phyloP scores from a whole-genome alignment of 768 basidiomycete species.

The Peribolospora kevripleyi region DNA sequence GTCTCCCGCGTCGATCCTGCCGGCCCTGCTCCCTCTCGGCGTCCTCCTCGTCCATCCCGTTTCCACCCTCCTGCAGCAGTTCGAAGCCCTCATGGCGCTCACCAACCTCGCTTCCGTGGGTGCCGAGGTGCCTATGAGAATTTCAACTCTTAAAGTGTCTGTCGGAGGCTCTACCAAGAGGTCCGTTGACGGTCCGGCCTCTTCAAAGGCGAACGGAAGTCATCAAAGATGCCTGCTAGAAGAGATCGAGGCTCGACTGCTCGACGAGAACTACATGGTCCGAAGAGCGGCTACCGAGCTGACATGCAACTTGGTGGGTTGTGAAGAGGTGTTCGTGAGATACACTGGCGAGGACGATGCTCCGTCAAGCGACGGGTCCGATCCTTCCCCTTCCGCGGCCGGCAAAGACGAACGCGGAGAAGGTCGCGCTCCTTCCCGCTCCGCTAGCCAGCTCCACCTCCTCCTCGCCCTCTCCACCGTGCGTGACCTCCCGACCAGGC shows the following conservation, averaged over 20 bases:
- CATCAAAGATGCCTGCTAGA: constrained; percentile 23
- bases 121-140: constrained; percentile 36
- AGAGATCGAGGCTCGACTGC: constrained; percentile 15
- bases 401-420: constrained; percentile 19
- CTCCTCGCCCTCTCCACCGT: constrained; percentile 65
- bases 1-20: constrained; percentile 36
- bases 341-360: constrained; percentile 25
- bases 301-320: constrained; percentile 66
- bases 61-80: constrained; percentile 51
- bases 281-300: constrained; percentile 75
- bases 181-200: background rate
- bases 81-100: constrained; percentile 85
- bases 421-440: constrained; percentile 25
- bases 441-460: constrained; percentile 34
- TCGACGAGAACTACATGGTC: constrained; percentile 55
- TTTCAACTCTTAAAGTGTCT: constrained; percentile 23
- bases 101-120: constrained; percentile 76
- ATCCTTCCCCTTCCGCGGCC: background rate
- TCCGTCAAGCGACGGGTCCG: too few species aligned
- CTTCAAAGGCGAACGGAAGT: background rate
- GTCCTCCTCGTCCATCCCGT: constrained; percentile 39
- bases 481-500: constrained; percentile 55
- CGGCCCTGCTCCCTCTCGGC: too few species aligned
- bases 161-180: background rate
- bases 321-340: constrained; percentile 47